These are phyloP conservation scores for slime mould (Dictyostelium discoideum) DNA, from an alignment of 78 protist genomes.

Conservation along the genomic window dicty_2.7 NC_007088.5:1935001-1935500, in stretches of 20 bases:
- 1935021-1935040: no score
- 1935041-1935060: no score
- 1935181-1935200: constrained; percentile 24
- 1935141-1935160: constrained; percentile 41
- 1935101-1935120: neutral
- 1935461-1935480: constrained; percentile 29
- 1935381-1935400: constrained; percentile 65
- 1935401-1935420: constrained; percentile 61
- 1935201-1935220: constrained; percentile 45
- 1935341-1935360: constrained; percentile 21
- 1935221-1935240: constrained; percentile 53
- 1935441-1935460: constrained; percentile 51
- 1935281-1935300: constrained; percentile 9
- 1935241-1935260: constrained; percentile 39
- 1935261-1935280: neutral
- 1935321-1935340: constrained; percentile 1
- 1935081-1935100: no score
- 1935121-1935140: neutral
- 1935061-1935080: no score
- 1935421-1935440: constrained; percentile 39
- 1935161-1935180: constrained; percentile 66
- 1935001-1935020: no score
- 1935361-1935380: constrained; percentile 16
- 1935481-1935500: no score
- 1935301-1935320: neutral